A percentile compares a stretch with the other conserved stretches of the same genome.
These are phyloP conservation scores for Mortierella alpina DNA, from an alignment of 192 early-diverging fungal species.

Conservation along the genomic window DNA sequence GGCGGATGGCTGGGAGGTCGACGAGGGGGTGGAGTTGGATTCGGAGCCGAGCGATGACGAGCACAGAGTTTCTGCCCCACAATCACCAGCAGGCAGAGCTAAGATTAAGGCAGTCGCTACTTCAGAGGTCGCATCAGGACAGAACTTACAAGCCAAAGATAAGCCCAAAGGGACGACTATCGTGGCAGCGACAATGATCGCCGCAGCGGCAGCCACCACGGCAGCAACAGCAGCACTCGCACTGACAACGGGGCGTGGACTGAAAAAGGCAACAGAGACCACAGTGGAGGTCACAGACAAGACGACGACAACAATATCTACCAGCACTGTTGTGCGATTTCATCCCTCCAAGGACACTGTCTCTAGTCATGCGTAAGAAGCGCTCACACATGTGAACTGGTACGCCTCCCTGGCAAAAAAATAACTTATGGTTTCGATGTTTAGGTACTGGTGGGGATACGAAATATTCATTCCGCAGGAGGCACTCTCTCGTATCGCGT, in stretches of 20 bases:
- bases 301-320: conserved; percentile 3
- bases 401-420: not conserved
- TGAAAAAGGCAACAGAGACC: not conserved
- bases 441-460: conserved; percentile 59
- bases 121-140: not conserved
- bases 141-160: not conserved
- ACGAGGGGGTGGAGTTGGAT: conserved; percentile 22
- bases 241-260: conserved; percentile 5
- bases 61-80: not conserved
- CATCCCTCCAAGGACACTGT: conserved; percentile 37
- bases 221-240: conserved; percentile 40
- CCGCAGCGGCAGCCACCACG: conserved; percentile 41
- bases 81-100: not conserved
- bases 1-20: conserved; percentile 32
- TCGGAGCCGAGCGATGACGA: conserved; percentile 8
- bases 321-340: conserved; percentile 25
- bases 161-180: conserved; percentile 18
- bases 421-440: not conserved
- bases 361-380: conserved; percentile 43
- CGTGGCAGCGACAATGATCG: conserved; percentile 40
- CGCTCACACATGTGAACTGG: not conserved
- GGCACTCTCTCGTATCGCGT: conserved; percentile 50
- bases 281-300: not conserved
- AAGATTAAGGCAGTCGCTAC: not conserved
- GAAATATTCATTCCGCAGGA: conserved; percentile 56